Evolutionary conservation across 345 rosid species (phyloP).

Genomic region (Orychophragmus violaceus): DNA sequence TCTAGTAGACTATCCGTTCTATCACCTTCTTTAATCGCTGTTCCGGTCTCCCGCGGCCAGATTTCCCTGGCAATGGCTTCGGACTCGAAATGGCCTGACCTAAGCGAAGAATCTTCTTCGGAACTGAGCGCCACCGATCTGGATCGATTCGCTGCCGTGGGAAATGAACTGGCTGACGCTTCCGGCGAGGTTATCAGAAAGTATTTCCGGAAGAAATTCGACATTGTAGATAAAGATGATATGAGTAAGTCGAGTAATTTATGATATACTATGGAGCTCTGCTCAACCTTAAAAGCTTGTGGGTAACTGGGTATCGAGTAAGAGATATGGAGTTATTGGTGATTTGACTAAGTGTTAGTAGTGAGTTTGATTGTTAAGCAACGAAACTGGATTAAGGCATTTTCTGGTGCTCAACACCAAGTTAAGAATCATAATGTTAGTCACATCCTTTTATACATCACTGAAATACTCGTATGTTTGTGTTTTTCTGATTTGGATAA

Average conservation of each 20-base stretch:
- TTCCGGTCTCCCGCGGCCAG: neutral
- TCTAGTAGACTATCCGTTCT: neutral
- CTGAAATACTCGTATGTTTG: neutral
- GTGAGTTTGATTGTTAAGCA: neutral
- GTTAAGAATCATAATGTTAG: neutral
- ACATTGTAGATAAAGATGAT: conserved; percentile 78
- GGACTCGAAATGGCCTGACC: conserved; percentile 21
- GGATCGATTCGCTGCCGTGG: conserved; percentile 51
- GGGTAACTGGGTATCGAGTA: neutral
- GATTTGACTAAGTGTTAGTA: too few species aligned
- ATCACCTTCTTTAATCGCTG: neutral
- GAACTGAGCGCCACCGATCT: conserved; percentile 34
- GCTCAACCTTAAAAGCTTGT: neutral
- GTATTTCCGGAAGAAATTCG: conserved; percentile 76
- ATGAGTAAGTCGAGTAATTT: conserved; percentile 36
- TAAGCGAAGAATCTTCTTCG: neutral
- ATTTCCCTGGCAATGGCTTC: conserved; percentile 34
- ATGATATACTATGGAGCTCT: neutral
- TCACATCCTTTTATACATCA: neutral
- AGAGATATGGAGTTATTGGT: too few species aligned
- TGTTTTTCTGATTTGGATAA: neutral
- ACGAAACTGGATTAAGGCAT: neutral
- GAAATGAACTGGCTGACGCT: conserved; percentile 69
- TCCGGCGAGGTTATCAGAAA: conserved; percentile 78
- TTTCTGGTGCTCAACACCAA: too few species aligned